Evolutionary conservation across 2,329 filamentous ascomycete species (phyloP).

Genomic region (Aotearoamyces nothofagi): DNA sequence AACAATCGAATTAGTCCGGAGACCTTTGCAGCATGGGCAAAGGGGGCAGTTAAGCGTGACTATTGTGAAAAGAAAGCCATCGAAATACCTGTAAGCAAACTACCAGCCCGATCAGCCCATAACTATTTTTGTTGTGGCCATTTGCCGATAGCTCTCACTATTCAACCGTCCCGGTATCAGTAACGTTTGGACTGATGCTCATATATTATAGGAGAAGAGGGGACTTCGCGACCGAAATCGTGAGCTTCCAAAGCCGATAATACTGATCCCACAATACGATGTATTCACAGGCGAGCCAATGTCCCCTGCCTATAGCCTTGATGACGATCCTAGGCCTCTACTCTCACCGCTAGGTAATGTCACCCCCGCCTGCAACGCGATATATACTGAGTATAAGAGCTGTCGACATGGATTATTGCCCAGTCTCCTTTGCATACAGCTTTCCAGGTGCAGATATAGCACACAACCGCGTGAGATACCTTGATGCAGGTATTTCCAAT

Average conservation of each 20-base stretch:
- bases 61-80: too few relatives aligned
- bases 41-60: not conserved
- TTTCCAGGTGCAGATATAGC: not conserved
- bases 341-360: not conserved
- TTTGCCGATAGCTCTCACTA: too few relatives aligned
- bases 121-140: too few relatives aligned
- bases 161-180: too few relatives aligned
- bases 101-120: too few relatives aligned
- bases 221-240: too few relatives aligned
- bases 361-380: too few relatives aligned
- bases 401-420: not conserved
- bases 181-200: too few relatives aligned
- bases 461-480: not conserved
- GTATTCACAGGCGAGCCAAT: conserved; percentile 1
- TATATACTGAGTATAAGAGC: too few relatives aligned
- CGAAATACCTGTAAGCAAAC: too few relatives aligned
- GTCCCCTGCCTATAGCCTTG: not conserved
- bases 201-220: too few relatives aligned
- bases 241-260: not conserved
- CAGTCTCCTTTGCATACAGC: not conserved
- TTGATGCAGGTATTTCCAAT: not conserved
- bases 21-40: conserved; percentile 1
- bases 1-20: conserved; percentile 1
- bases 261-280: not conserved
- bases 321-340: conserved; percentile 23